Conservation (phyloP, 2,329 filamentous ascomycete genomes). For the Fusarium poae region DNA sequence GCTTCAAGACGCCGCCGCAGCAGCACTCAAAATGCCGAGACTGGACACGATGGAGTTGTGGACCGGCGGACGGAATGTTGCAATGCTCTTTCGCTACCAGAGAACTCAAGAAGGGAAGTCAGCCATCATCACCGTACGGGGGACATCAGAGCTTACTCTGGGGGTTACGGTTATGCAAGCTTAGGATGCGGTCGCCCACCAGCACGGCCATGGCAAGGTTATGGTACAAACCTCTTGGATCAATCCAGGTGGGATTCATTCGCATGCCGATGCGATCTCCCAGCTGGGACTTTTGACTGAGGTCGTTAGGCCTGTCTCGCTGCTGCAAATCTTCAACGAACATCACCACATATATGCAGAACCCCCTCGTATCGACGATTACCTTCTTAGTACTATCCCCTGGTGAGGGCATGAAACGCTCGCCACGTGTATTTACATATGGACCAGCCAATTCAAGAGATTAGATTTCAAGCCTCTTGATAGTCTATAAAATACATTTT, state of each 20-base stretch:
- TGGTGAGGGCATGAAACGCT: too few relatives aligned
- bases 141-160: constrained; percentile 42
- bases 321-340: constrained; percentile 44
- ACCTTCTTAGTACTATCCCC: too few relatives aligned
- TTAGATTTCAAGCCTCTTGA: too few relatives aligned
- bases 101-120: constrained; percentile 30
- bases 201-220: constrained; percentile 35
- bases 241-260: constrained; percentile 25
- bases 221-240: constrained; percentile 34
- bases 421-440: too few relatives aligned
- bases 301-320: constrained; percentile 39
- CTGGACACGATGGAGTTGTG: constrained; percentile 52
- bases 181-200: constrained; percentile 45
- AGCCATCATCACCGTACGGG: constrained; percentile 44
- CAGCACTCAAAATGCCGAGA: constrained; percentile 49
- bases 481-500: too few relatives aligned
- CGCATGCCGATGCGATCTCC: constrained; percentile 46
- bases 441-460: too few relatives aligned
- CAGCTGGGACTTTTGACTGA: constrained; percentile 40
- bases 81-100: constrained; percentile 47
- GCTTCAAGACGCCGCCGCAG: constrained; percentile 47
- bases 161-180: constrained; percentile 31
- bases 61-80: constrained; percentile 48
- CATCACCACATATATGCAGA: too few relatives aligned
- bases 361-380: too few relatives aligned